A percentile compares a stretch with the other conserved stretches of the same genome.
phyloP scores from a whole-genome alignment of 176 grass and related monocot species.

The Triticum timopheevii region DNA sequence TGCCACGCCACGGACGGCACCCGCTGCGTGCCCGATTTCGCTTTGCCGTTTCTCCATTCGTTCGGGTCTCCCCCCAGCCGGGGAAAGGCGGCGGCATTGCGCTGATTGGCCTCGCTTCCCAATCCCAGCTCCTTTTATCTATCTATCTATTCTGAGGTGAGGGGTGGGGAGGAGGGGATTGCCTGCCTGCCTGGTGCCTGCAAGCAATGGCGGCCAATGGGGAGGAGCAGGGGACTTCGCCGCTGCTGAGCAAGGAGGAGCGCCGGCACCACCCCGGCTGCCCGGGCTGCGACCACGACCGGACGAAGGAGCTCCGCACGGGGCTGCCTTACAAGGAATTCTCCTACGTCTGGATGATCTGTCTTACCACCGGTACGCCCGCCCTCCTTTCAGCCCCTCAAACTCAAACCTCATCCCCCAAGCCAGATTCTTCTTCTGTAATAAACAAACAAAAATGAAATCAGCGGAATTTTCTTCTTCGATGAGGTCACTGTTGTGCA shows the following conservation, averaged over 20 bases:
- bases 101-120: neutral
- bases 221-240: neutral
- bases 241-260: conserved; percentile 32
- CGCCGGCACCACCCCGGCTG: conserved; percentile 29
- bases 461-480: neutral
- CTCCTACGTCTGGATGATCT: conserved; percentile 43
- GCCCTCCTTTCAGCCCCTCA: too few relatives aligned
- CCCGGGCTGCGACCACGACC: conserved; percentile 41
- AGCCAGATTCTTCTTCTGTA: neutral
- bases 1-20: neutral
- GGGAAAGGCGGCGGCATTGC: neutral
- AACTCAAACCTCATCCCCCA: neutral
- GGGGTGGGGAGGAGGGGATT: neutral
- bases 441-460: neutral
- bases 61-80: neutral
- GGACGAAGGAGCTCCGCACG: conserved; percentile 13
- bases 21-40: neutral
- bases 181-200: neutral
- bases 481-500: neutral
- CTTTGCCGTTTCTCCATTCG: conserved; percentile 8
- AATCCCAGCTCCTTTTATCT: neutral
- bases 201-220: neutral
- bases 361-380: conserved; percentile 24
- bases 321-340: conserved; percentile 54
- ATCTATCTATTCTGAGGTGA: neutral